Conservation (phyloP, 225 moss, liverwort and hornwort species). For the Physcomitrellopsis africana region DNA sequence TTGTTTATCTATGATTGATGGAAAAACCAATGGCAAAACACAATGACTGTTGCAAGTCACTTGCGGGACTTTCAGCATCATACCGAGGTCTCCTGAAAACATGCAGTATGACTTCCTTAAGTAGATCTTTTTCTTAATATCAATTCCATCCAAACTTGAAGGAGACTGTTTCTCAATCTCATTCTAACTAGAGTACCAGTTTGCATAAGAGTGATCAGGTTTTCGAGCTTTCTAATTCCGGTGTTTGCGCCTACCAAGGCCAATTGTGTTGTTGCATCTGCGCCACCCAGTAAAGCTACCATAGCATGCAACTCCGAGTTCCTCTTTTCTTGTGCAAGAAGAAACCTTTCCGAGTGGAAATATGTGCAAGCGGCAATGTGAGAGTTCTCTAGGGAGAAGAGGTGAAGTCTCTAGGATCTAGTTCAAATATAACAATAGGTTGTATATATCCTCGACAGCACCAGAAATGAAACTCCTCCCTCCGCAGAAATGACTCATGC, state of each 20-base stretch:
- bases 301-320: constrained; percentile 35
- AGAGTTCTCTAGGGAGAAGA: constrained; percentile 12
- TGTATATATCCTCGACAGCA: constrained; percentile 24
- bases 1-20: constrained; percentile 93
- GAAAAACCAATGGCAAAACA: constrained; percentile 95
- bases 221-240: constrained; percentile 62
- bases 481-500: too few relatives aligned
- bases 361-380: constrained; percentile 24
- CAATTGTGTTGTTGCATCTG: constrained; percentile 64
- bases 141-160: constrained; percentile 63
- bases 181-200: constrained; percentile 62
- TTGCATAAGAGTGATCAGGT: constrained; percentile 65
- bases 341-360: constrained; percentile 11
- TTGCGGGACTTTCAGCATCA: constrained; percentile 82
- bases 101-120: constrained; percentile 73
- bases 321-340: constrained; percentile 18
- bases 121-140: constrained; percentile 67
- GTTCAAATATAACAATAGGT: constrained; percentile 5
- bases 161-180: constrained; percentile 65
- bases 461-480: constrained; percentile 17
- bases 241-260: constrained; percentile 53
- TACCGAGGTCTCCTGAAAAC: constrained; percentile 66
- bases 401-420: constrained; percentile 22
- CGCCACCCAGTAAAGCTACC: constrained; percentile 55
- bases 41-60: constrained; percentile 97